Conservation (phyloP, 2,329 filamentous ascomycete species). For the Penicillium sp. region DNA sequence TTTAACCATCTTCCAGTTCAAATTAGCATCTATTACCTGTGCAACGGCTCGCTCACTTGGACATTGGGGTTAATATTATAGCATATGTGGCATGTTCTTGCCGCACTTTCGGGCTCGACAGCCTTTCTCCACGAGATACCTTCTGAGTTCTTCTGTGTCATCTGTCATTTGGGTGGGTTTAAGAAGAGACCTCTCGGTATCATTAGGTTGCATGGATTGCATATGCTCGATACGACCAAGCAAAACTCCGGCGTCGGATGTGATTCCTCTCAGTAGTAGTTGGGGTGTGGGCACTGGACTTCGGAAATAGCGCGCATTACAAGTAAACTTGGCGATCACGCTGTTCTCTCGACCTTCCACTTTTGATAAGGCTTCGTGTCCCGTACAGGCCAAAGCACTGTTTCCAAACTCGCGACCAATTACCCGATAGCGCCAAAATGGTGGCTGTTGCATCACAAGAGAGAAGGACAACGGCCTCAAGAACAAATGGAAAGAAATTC, state of each 20-base stretch:
- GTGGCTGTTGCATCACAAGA: not conserved
- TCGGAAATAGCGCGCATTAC: not conserved
- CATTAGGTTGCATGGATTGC: not conserved
- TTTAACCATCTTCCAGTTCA: not conserved
- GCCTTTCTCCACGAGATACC: not conserved
- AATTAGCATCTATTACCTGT: not conserved
- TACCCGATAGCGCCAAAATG: not conserved
- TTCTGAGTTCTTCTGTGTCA: not conserved
- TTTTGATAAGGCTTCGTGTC: not conserved
- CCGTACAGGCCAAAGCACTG: not conserved
- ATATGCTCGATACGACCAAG: not conserved
- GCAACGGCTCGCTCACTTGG: not conserved
- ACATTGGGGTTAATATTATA: not conserved
- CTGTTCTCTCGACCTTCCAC: not conserved
- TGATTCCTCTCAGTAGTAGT: not conserved
- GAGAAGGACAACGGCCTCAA: not conserved
- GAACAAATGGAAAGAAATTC: conserved; percentile 27
- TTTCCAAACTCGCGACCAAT: not conserved
- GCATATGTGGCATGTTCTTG: not conserved
- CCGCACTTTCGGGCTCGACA: not conserved
- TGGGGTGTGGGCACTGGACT: too few relatives aligned
- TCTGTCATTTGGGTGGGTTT: not conserved
- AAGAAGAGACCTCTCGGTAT: too few relatives aligned
- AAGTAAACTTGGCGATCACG: not conserved
- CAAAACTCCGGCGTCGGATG: not conserved